Conservation (phyloP, 495 filamentous ascomycete species). For the Aspergillus leporis region DNA sequence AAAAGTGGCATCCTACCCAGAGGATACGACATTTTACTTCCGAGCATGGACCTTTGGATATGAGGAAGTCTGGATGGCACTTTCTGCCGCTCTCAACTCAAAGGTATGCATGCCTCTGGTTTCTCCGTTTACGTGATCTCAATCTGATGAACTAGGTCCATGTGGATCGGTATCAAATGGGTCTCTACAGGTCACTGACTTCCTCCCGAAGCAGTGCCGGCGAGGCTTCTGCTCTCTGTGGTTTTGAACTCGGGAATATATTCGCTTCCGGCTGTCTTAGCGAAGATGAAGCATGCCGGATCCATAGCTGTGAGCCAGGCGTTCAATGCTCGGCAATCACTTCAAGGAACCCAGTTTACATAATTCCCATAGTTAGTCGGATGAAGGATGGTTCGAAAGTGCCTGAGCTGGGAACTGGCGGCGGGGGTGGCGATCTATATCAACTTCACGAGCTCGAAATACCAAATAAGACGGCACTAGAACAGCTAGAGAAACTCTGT, state of each 20-base stretch:
- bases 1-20: conserved; percentile 68
- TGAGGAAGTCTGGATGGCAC: conserved; percentile 86
- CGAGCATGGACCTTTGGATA: conserved; percentile 93
- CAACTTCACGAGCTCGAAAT: conserved; percentile 65
- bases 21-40: conserved; percentile 79
- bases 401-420: conserved; percentile 74
- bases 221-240: conserved; percentile 69
- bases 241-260: conserved; percentile 75
- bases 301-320: conserved; percentile 86
- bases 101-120: conserved; percentile 47
- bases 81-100: conserved; percentile 67
- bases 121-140: no score
- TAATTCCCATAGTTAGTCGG: conserved; percentile 71
- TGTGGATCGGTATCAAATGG: conserved; percentile 76
- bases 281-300: conserved; percentile 56
- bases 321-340: conserved; percentile 57
- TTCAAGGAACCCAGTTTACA: conserved; percentile 64
- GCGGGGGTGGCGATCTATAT: conserved; percentile 73
- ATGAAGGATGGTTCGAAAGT: conserved; percentile 58
- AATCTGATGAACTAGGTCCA: conserved; percentile 60
- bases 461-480: conserved; percentile 43
- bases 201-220: conserved; percentile 37
- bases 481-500: conserved; percentile 49
- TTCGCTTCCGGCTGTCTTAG: conserved; percentile 72
- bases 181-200: conserved; percentile 68